Base-by-base conservation (phyloP, 257 asterid genomes). In the Echites panduratus region DNA sequence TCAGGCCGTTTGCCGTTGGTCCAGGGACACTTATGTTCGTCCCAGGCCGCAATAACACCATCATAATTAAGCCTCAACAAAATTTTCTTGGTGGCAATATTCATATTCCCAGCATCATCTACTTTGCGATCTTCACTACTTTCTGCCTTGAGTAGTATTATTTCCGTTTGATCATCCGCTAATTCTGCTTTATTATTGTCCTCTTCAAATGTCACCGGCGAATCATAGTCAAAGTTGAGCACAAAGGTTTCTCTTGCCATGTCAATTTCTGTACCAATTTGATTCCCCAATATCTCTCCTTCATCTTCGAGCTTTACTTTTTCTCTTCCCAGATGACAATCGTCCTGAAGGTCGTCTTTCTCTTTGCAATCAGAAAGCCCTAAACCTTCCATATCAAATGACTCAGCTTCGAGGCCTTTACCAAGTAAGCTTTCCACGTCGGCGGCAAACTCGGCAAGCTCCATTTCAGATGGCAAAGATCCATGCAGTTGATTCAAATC, bases 361-460 rank as follows among this genome's bases (percentile, higher is more conserved):
- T 80, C 84, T 47, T 80, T 79, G 27, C 78, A 57, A 49, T 82
- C 88, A 71, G 79, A 57, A 70, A 90, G 62, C 29, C 97, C 97
- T 54, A 93, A 76, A 7, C 85, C 88, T 78, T 89, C 89, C 77
- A 93, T 87, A 35, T 87, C 88, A 45, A 90, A 89, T 17, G 90
- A 72, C 65, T 85, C 91, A 12, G 78, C 87, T 1, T 90, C 97
- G 19, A 93, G 85, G 53, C 95, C 96, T 73, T 84, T 89, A 2
- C 98, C 97, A 1, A 93, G 50, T 59, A 93, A 67, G 76, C 83
- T 86, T 83, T 93, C 96, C 0, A 90, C 95, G 53, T 90, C 95
- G 0, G 98, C 96, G 0, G 96, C 91, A 44, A 93, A 93, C 13
- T 92, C 95, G 4, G 84, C 96, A 22, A 92, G 87, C 78, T 90